Conservation (phyloP, 2,329 filamentous ascomycete species). For the Fusarium multiceps region DNA sequence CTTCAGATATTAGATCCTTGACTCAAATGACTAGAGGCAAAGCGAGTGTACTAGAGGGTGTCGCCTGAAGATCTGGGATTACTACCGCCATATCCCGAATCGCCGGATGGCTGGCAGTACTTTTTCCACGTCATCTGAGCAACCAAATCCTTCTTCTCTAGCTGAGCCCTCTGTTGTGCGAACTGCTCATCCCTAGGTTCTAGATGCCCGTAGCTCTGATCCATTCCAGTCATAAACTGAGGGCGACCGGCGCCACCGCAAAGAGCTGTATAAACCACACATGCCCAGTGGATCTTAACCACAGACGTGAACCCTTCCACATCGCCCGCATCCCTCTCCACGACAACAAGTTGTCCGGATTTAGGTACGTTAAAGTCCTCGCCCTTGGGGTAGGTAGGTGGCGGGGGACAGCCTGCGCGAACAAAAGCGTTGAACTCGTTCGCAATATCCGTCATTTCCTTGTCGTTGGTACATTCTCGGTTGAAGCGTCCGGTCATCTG, state of each 20-base stretch:
- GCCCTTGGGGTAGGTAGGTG: not conserved
- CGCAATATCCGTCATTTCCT: not conserved
- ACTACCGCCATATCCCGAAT: not conserved
- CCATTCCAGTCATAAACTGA: not conserved
- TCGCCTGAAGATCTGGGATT: rapidly evolving
- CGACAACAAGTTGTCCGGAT: slow-evolving; percentile 2
- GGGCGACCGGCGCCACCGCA: not conserved
- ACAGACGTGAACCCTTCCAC: not conserved
- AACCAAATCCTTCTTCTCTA: not conserved
- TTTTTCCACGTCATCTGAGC: not conserved
- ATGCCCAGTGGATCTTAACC: slow-evolving; percentile 4
- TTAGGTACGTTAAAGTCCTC: not conserved
- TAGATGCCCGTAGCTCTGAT: not conserved
- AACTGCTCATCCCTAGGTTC: not conserved
- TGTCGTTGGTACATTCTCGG: not conserved
- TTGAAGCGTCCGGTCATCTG: not conserved
- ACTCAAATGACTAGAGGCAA: no score
- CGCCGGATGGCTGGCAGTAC: not conserved
- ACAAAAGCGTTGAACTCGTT: not conserved
- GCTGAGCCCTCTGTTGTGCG: rapidly evolving
- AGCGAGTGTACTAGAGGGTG: no score
- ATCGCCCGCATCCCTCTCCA: not conserved
- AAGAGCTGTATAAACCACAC: not conserved
- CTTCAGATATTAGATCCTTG: no score
- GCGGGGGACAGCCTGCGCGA: not conserved